These are phyloP conservation scores for Pseudogymnoascus sp. DNA, from an alignment of 2,329 filamentous ascomycete genomes.

Conservation along the genomic window DNA sequence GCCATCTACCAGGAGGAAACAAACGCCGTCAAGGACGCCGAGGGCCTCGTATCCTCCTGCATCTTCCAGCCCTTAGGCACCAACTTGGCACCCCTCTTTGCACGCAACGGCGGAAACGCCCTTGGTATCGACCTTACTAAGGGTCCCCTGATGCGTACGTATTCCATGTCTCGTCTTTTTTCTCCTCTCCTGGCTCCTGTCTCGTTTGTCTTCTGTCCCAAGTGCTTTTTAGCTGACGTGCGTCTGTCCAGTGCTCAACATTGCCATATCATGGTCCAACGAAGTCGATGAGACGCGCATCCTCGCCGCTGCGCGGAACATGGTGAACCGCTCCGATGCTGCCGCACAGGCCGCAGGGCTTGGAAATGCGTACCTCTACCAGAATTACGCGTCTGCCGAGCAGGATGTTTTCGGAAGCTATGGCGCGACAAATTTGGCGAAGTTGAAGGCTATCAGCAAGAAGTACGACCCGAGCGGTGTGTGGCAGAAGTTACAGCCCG, in stretches of 20 bases:
- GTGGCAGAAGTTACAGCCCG: constrained; percentile 28
- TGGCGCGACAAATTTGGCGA: constrained; percentile 29
- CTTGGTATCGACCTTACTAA: constrained; percentile 16
- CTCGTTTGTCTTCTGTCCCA: constrained; percentile 17
- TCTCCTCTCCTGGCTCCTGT: constrained; percentile 21
- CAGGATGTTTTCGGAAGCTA: constrained; percentile 33
- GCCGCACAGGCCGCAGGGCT: constrained; percentile 29
- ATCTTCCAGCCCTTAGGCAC: constrained; percentile 37
- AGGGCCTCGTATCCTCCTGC: constrained; percentile 14
- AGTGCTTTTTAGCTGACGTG: constrained; percentile 10
- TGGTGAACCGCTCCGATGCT: constrained; percentile 24
- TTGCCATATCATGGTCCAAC: constrained; percentile 24
- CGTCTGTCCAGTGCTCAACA: constrained; percentile 17
- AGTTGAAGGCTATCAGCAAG: constrained; percentile 19
- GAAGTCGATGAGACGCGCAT: constrained; percentile 31
- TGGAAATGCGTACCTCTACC: constrained; percentile 34
- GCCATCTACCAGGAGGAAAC: constrained; percentile 20
- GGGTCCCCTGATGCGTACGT: constrained; percentile 12
- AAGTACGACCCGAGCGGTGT: constrained; percentile 26
- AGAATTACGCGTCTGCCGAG: constrained; percentile 33
- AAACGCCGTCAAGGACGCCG: constrained; percentile 13
- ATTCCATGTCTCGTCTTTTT: constrained; percentile 20
- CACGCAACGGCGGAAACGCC: constrained; percentile 29
- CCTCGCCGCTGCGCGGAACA: constrained; percentile 22
- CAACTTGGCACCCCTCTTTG: constrained; percentile 30